Evolutionary conservation across 352 stramenopile genomes (phyloP).

Genomic region (Phytophthora ohioensis): DNA sequence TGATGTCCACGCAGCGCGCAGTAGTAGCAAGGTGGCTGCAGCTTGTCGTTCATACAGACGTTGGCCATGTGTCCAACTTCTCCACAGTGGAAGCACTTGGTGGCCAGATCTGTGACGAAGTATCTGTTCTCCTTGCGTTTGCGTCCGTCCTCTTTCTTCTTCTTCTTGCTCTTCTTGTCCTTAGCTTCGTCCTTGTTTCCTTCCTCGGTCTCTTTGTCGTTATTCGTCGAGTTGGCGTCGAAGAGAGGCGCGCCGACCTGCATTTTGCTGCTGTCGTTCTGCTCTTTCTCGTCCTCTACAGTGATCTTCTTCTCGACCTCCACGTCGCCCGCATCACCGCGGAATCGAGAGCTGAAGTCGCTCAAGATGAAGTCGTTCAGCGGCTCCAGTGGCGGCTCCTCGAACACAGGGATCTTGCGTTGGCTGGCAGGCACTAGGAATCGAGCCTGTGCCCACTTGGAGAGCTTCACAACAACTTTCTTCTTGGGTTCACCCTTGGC

Average conservation of each 20-base stretch:
- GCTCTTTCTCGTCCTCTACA: slow-evolving; percentile 38
- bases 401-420: slow-evolving; percentile 58
- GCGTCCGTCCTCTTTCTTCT: slow-evolving; percentile 40
- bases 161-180: slow-evolving; percentile 35
- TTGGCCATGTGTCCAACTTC: slow-evolving; percentile 81
- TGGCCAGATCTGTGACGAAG: slow-evolving; percentile 83
- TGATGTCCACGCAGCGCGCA: slow-evolving; percentile 79
- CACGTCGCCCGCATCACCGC: slow-evolving; percentile 58
- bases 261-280: slow-evolving; percentile 33
- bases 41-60: slow-evolving; percentile 80
- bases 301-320: slow-evolving; percentile 56
- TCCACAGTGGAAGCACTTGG: slow-evolving; percentile 88
- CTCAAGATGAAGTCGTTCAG: slow-evolving; percentile 89
- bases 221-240: slow-evolving; percentile 16
- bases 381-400: slow-evolving; percentile 75
- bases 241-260: slow-evolving; percentile 68
- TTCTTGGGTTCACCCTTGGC: slow-evolving; percentile 7
- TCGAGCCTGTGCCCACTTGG: slow-evolving; percentile 75
- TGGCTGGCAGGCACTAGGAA: slow-evolving; percentile 71
- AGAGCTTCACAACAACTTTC: slow-evolving; percentile 57
- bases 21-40: slow-evolving; percentile 82
- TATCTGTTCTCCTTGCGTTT: slow-evolving; percentile 79
- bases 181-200: slow-evolving; percentile 26
- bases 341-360: slow-evolving; percentile 81
- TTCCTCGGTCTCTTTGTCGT: slow-evolving; percentile 14